A percentile compares a stretch with the other conserved stretches of the same genome.
Conservation (phyloP, 805 yeast species). For the Saturnispora halmiae region DNA sequence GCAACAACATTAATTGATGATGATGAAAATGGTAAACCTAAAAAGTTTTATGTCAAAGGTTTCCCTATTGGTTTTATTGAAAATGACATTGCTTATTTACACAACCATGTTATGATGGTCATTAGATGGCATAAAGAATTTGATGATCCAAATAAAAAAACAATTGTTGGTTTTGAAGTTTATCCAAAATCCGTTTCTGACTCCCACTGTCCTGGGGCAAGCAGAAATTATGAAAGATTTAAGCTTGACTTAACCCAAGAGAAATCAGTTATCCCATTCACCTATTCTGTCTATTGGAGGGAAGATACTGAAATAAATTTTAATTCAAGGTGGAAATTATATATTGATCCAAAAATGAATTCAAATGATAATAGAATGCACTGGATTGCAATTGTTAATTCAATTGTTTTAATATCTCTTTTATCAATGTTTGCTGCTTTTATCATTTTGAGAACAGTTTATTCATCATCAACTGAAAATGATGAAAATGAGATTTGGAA, state of each 20-base stretch:
- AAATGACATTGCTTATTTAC: constrained; percentile 50
- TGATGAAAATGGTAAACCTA: constrained; percentile 39
- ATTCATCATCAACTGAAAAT: constrained; percentile 20
- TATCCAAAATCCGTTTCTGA: constrained; percentile 73
- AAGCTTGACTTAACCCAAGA: constrained; percentile 39
- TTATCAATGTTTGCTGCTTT: constrained; percentile 57
- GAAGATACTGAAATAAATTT: constrained; percentile 63
- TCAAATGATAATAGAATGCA: constrained; percentile 49
- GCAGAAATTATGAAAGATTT: constrained; percentile 48
- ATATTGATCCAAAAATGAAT: constrained; percentile 30
- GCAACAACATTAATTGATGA: constrained; percentile 70
- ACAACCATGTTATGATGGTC: constrained; percentile 78
- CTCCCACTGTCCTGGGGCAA: constrained; percentile 66
- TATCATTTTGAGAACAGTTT: constrained; percentile 49
- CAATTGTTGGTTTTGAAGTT: constrained; percentile 84
- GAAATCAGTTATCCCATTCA: constrained; percentile 52
- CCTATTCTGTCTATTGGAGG: constrained; percentile 84
- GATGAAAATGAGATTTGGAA: constrained; percentile 10
- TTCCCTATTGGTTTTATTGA: constrained; percentile 72
- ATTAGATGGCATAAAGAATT: constrained; percentile 55
- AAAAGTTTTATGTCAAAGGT: constrained; percentile 71
- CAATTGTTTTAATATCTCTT: constrained; percentile 54
- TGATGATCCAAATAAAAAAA: constrained; percentile 30
- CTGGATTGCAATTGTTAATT: constrained; percentile 70
- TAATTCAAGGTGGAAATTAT: constrained; percentile 65